A percentile compares a stretch with the other conserved stretches of the same genome.
Evolutionary conservation across 257 asterid species (phyloP).

Genomic region (Plantago elongata): DNA sequence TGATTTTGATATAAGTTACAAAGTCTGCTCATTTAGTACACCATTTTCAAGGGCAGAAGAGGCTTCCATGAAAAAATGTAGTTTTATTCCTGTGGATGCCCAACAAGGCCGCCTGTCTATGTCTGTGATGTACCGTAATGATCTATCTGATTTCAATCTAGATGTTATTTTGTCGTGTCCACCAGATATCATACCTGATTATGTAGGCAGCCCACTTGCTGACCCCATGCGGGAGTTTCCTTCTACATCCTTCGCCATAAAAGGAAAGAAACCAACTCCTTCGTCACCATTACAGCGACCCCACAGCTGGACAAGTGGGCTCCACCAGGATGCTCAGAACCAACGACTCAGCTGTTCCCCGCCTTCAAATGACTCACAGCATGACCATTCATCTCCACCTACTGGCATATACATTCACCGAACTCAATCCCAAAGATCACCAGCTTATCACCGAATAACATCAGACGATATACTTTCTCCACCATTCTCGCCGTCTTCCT

Average conservation of each 20-base stretch:
- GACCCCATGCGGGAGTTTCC: too few species aligned
- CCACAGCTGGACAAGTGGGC: constrained; percentile 91
- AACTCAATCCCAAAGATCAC: too few species aligned
- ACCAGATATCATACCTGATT: constrained; percentile 76
- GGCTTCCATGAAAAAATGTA: too few species aligned
- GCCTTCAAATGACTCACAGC: too few species aligned
- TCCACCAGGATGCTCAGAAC: constrained; percentile 47
- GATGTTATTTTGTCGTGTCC: constrained; percentile 62
- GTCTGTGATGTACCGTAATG: constrained; percentile 67
- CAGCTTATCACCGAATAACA: too few species aligned
- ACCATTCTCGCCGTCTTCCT: too few species aligned
- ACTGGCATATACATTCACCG: too few species aligned
- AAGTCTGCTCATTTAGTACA: constrained; percentile 57
- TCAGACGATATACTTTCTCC: too few species aligned
- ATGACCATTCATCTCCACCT: too few species aligned
- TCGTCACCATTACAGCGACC: constrained; percentile 65
- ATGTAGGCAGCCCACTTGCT: constrained; percentile 58
- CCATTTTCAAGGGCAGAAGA: constrained; percentile 49
- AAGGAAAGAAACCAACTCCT: constrained; percentile 43
- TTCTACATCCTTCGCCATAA: not conserved
- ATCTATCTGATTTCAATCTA: constrained; percentile 61
- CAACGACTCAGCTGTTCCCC: constrained; percentile 26
- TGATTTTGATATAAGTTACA: constrained; percentile 78
- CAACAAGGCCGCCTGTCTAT: constrained; percentile 77
- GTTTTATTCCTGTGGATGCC: not conserved